Base-by-base conservation (phyloP, 805 yeast species). In the Barnettozyma siamensis region DNA sequence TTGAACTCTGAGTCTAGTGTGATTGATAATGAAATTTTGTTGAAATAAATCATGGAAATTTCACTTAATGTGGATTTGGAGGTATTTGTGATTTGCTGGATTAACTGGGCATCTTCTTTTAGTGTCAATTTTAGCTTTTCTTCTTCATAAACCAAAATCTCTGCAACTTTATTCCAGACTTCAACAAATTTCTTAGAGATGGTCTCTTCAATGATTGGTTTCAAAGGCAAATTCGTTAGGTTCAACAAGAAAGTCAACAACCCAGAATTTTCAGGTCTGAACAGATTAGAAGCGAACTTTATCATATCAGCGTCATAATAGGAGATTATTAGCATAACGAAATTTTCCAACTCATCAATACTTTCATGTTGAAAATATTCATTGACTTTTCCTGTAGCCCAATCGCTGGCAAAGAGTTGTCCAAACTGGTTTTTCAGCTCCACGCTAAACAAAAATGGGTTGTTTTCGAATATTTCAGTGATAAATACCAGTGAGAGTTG, bases 91-190 rank as follows among this genome's bases (percentile, higher is more conserved):
- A 70, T 37, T 29, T 64, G 54, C 16, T 53, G 39, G 35, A 57
- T 24, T 46, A 49, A 24, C 0, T 54, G 53, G 13, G 63, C 62
- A 35, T 66, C 67, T 16, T 64, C 58, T 29, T 67, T 55, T 32
- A 72, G 51, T 1, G 64, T 42, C 0, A 53, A 40, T 3, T 51
- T 31, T 5, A 70, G 35, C 4, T 59, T 37, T n/a, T 70, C 75
- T 27, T 62, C 62, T 46, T 78, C 81, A 49, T 70, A 77, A 30
- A 66, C 58, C 46, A 73, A 76, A 1, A 70, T 64, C 42, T 81
- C 88, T 7, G 79, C 73, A 26, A 83, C 60, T 40, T 78, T 80
- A 37, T 73, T 69, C 94, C 94, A 85, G 53, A 84, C 81, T 27
- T 76, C 74, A 8, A 80, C 66, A 53, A 83, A 69, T 42, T 69